Conservation (phyloP, 148 eudicot genomes). For the Camellia granthamiana region DNA sequence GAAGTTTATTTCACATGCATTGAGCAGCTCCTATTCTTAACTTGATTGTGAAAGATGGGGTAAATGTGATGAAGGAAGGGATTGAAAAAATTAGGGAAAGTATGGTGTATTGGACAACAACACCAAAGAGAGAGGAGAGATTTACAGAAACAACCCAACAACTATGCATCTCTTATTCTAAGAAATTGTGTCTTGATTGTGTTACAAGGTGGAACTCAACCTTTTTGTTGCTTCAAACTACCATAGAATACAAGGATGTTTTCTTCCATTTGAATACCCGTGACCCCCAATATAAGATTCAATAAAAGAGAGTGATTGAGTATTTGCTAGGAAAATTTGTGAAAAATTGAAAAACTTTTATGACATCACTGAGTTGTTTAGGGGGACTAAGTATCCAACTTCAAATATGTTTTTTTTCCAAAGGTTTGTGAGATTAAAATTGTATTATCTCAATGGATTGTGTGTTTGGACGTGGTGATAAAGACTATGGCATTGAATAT, state of each 20-base stretch:
- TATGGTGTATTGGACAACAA: conserved; percentile 16
- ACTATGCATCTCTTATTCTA: not conserved
- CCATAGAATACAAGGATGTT: conserved; percentile 17
- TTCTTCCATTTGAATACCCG: conserved; percentile 2
- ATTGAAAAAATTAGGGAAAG: no score
- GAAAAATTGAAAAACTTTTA: conserved; percentile 18
- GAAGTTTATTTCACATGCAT: not conserved
- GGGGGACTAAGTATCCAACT: not conserved
- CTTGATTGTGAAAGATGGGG: not conserved
- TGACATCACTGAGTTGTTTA: conserved; percentile 13
- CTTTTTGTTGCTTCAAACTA: conserved; percentile 19
- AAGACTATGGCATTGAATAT: not conserved
- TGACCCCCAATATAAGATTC: not conserved
- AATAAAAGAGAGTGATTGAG: conserved; percentile 19
- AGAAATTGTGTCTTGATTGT: conserved; percentile 17
- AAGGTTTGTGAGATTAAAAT: conserved; percentile 8
- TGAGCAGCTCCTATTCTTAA: not conserved
- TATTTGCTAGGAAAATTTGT: not conserved
- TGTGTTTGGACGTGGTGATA: not conserved
- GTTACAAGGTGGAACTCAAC: conserved; percentile 27
- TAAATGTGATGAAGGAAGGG: no score
- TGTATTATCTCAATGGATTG: not conserved
- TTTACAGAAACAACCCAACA: conserved; percentile 20
- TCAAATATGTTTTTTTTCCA: not conserved
- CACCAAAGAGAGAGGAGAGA: conserved; percentile 14